phyloP scores from a whole-genome alignment of 2,329 filamentous ascomycete species.

The Calonectria pseudoreteaudii region DNA sequence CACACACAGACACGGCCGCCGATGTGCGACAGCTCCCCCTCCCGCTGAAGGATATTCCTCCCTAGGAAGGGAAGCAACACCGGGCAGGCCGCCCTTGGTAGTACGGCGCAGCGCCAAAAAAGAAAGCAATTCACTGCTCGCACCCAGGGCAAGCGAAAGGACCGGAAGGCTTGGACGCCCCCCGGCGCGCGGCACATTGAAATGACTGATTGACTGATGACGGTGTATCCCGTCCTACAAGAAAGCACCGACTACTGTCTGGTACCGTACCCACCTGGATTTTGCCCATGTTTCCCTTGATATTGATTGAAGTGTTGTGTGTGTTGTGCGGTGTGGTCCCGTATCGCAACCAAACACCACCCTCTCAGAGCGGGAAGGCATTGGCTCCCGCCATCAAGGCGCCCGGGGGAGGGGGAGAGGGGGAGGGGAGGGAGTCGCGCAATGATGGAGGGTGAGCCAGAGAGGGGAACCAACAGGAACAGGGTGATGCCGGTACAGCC shows the following conservation, averaged over 20 bases:
- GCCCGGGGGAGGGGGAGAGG: too few species aligned
- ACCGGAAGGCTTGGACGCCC: slow-evolving; percentile 29
- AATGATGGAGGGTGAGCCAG: slow-evolving; percentile 13
- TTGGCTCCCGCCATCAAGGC: slow-evolving; percentile 24
- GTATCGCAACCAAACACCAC: slow-evolving; percentile 13
- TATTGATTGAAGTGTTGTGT: slow-evolving; percentile 14
- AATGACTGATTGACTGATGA: slow-evolving; percentile 20
- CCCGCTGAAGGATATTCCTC: slow-evolving; percentile 14
- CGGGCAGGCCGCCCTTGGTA: slow-evolving; percentile 28
- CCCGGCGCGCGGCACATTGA: slow-evolving; percentile 31
- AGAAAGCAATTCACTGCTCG: slow-evolving; percentile 40
- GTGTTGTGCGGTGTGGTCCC: slow-evolving; percentile 11
- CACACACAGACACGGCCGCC: slow-evolving; percentile 17
- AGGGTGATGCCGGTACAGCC: slow-evolving; percentile 3
- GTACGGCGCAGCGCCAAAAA: slow-evolving; percentile 31
- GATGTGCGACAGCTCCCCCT: slow-evolving; percentile 13
- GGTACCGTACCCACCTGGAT: slow-evolving; percentile 7
- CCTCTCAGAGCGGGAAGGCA: slow-evolving; percentile 22
- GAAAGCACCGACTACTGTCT: slow-evolving; percentile 22
- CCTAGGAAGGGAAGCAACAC: slow-evolving; percentile 15
- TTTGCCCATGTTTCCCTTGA: slow-evolving; percentile 2
- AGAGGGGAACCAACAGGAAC: slow-evolving; percentile 32
- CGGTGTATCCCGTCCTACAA: slow-evolving; percentile 28
- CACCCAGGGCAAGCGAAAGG: slow-evolving; percentile 40
- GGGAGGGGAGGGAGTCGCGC: slow-evolving; percentile 5